Base-by-base conservation (phyloP, 1,139 yeast genomes). In the Taphrina populina region DNA sequence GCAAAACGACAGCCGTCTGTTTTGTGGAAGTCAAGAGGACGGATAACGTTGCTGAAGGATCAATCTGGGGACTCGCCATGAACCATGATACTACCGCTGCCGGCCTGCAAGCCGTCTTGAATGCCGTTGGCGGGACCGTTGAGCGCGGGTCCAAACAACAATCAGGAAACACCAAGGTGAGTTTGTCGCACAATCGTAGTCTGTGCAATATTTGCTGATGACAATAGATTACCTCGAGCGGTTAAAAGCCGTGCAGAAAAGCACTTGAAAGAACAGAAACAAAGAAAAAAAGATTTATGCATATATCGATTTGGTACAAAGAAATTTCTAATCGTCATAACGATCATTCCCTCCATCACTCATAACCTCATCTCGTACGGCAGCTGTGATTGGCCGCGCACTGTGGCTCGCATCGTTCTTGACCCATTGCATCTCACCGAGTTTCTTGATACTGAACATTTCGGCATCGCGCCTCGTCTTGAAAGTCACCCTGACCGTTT, bases 51-150 rank as follows among this genome's bases (percentile, higher is more conserved):
- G 39, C 33, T 34, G 55, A 53, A 27, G 39, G 44, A 19, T 49
- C 49, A 5, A 41, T 40, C 44, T 90, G 97, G 96, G 97, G 98
- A 71, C 88, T 88, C 57, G 97, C 96, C 66, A 82, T 90, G 59
- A 82, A 88, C 68, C 88, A 84, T 69, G 97, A 92, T 76, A 96
- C 88, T 39, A 83, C 95, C 29, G 88, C 84, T 66, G 95, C 97
- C 43, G 83, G 95, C 13, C 80, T 87, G 72, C 78, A 81, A 64
- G 86, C 96, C 15, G 77, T 90, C 58, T 32, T 57, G 54, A 49
- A 49, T 15, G 54, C 54, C 29, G 46, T 49, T 33, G 54, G 54
- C n/a, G 54, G 54, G 13, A 39, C 46, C 30, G 39, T 39, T 19
- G 54, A 49, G 24, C 19, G 26, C 5, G 54, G 46, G 23, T 32